Percentiles rank a stretch among this genome's conserved stretches.
Conservation (phyloP, 2,329 filamentous ascomycete species). For the Trichoderma simmonsii region DNA sequence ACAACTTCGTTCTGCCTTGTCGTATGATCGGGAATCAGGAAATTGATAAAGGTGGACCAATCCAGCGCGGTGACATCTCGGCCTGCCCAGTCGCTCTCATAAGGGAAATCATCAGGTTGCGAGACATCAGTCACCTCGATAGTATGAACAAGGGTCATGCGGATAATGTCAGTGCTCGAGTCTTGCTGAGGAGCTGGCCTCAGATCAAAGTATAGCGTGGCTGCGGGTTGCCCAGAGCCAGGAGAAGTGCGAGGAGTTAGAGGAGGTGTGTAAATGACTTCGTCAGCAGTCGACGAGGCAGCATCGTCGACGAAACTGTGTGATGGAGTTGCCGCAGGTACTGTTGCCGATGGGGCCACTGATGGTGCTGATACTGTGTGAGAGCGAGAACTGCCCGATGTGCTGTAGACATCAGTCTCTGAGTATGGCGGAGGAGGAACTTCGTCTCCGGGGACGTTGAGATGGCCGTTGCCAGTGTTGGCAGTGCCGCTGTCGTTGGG, state of each 20-base stretch:
- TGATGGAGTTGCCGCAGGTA: conserved; percentile 23
- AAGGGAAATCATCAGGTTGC: conserved; percentile 45
- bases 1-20: conserved; percentile 44
- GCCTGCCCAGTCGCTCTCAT: conserved; percentile 34
- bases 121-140: conserved; percentile 36
- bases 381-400: conserved; percentile 31
- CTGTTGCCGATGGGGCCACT: conserved; percentile 11
- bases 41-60: conserved; percentile 59
- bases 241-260: conserved; percentile 41
- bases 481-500: background rate
- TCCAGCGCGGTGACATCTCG: conserved; percentile 51
- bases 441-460: conserved; percentile 31
- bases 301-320: conserved; percentile 37
- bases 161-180: conserved; percentile 21
- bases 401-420: conserved; percentile 55
- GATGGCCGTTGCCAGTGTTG: conserved; percentile 11
- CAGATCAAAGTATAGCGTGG: conserved; percentile 44
- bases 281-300: conserved; percentile 42
- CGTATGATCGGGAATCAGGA: conserved; percentile 50
- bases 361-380: conserved; percentile 20
- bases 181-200: conserved; percentile 36
- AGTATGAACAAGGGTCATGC: conserved; percentile 30
- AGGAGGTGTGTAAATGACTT: conserved; percentile 51
- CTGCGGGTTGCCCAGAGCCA: conserved; percentile 21
- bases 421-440: conserved; percentile 55